A percentile compares a stretch with the other conserved stretches of the same genome.
phyloP scores from a whole-genome alignment of 495 filamentous ascomycete species.

The Tuber brumale region DNA sequence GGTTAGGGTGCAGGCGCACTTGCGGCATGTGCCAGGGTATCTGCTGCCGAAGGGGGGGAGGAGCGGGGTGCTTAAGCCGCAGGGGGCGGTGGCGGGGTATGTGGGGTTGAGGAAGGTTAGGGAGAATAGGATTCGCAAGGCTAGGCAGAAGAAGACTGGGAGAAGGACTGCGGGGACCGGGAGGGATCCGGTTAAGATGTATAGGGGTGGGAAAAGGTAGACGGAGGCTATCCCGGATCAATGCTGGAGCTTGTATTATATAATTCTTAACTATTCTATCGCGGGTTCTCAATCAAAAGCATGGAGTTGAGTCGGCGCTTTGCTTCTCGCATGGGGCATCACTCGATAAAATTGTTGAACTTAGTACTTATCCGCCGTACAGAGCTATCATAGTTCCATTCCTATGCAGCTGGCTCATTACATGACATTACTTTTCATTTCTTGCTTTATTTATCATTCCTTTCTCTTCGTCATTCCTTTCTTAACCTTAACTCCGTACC shows the following conservation, averaged over 20 bases:
- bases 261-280: not conserved
- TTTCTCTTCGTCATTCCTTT: too few species aligned
- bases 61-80: constrained; percentile 36
- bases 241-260: not conserved
- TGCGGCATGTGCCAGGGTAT: constrained; percentile 95
- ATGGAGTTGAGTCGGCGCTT: not conserved
- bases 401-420: too few species aligned
- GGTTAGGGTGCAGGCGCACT: constrained; percentile 73
- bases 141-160: constrained; percentile 54
- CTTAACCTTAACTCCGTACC: too few species aligned
- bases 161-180: constrained; percentile 55
- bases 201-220: constrained; percentile 55
- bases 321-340: not conserved
- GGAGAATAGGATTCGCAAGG: constrained; percentile 68
- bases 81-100: constrained; percentile 57
- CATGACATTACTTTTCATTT: too few species aligned
- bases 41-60: constrained; percentile 74
- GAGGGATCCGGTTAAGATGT: constrained; percentile 81
- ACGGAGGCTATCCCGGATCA: not conserved
- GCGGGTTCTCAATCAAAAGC: not conserved
- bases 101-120: constrained; percentile 67
- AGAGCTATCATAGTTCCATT: too few species aligned
- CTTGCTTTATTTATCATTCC: too few species aligned
- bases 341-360: not conserved
- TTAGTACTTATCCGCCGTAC: too few species aligned